phyloP scores from a whole-genome alignment of 140 eudicot species.

The Bidens hawaiensis region DNA sequence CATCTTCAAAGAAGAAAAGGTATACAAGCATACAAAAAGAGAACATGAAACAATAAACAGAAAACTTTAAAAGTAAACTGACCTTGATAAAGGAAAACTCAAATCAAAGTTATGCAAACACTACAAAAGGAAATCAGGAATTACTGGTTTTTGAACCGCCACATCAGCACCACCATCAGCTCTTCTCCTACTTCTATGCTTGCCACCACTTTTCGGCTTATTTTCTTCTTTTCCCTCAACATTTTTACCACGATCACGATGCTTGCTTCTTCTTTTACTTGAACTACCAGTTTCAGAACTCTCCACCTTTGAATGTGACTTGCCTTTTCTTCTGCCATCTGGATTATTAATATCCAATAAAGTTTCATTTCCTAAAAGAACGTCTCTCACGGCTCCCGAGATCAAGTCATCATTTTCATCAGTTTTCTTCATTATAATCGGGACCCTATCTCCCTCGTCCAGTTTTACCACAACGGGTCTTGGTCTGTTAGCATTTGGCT shows the following conservation, averaged over 20 bases:
- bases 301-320: slow-evolving; percentile 32
- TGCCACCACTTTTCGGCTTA: slow-evolving; percentile 49
- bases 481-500: slow-evolving; percentile 47
- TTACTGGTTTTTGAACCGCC: slow-evolving; percentile 52
- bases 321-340: slow-evolving; percentile 44
- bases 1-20: slow-evolving; percentile 5
- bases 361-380: slow-evolving; percentile 64
- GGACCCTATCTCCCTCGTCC: slow-evolving; percentile 53
- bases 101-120: slow-evolving; percentile 18
- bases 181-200: slow-evolving; percentile 51
- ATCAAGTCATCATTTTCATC: slow-evolving; percentile 41
- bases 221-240: slow-evolving; percentile 32
- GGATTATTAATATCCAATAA: slow-evolving; percentile 29
- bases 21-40: slow-evolving; percentile 22
- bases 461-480: slow-evolving; percentile 87
- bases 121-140: slow-evolving; percentile 89
- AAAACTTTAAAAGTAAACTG: slow-evolving; percentile 31
- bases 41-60: not conserved
- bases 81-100: slow-evolving; percentile 27
- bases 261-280: slow-evolving; percentile 55
- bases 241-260: slow-evolving; percentile 40
- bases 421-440: slow-evolving; percentile 27
- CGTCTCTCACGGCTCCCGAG: slow-evolving; percentile 82
- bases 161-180: slow-evolving; percentile 35
- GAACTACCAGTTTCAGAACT: slow-evolving; percentile 35